Evolutionary conservation across 75 land plant genomes (phyloP).

Genomic region (Sequoia sempervirens): DNA sequence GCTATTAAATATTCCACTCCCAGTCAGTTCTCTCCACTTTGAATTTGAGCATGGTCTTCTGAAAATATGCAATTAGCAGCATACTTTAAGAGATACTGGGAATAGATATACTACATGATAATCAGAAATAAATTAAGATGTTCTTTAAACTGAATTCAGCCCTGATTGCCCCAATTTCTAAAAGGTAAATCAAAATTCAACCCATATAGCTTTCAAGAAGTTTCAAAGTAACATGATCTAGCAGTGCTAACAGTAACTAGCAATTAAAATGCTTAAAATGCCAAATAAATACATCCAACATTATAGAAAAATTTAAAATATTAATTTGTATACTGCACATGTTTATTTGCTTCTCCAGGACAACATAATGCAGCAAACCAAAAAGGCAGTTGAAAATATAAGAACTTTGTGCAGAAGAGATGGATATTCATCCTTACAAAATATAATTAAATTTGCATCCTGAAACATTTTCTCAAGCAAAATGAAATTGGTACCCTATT

Average conservation of each 20-base stretch:
- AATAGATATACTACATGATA: neutral
- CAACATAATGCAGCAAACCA: neutral
- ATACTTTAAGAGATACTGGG: neutral
- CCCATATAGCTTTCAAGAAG: neutral
- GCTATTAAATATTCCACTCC: slow-evolving; percentile 35
- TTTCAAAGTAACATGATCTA: neutral
- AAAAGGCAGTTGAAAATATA: neutral
- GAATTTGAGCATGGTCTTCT: slow-evolving; percentile 41
- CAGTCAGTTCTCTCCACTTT: slow-evolving; percentile 44
- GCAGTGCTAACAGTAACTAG: neutral
- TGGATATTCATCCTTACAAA: neutral
- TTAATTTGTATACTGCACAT: neutral
- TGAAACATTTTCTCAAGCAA: neutral
- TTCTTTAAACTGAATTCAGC: neutral
- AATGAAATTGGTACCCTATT: neutral
- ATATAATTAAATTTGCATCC: neutral
- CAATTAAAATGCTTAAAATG: neutral
- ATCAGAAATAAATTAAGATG: neutral
- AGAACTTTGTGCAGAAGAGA: neutral
- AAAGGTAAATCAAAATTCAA: neutral
- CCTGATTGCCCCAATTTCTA: neutral
- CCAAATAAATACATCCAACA: neutral
- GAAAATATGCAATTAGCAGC: neutral
- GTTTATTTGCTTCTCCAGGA: neutral
- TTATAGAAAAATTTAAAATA: neutral